Percentiles rank a stretch among this genome's conserved stretches.
Conservation (phyloP, 345 rosid genomes). For the Rhodamnia argentea region DNA sequence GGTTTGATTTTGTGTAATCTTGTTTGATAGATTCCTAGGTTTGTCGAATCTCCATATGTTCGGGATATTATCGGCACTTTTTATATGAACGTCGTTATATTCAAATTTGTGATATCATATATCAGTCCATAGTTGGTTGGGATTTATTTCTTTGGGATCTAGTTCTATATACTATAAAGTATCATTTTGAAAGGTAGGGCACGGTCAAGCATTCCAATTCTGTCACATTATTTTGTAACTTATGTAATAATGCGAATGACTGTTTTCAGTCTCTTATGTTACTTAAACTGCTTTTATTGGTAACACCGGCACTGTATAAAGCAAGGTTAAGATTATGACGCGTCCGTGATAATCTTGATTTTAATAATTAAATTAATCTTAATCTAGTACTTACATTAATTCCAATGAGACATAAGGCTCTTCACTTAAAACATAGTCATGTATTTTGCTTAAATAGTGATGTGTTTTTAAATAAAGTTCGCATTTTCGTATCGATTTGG, state of each 20-base stretch:
- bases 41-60: not conserved
- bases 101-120: too few species aligned
- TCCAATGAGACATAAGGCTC: not conserved
- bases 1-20: not conserved
- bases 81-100: too few species aligned
- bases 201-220: not conserved
- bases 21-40: not conserved
- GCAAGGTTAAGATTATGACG: not conserved
- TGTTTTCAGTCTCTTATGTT: not conserved
- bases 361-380: not conserved
- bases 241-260: not conserved
- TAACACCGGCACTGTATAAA: not conserved
- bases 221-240: not conserved
- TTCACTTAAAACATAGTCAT: rapidly evolving
- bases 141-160: not conserved
- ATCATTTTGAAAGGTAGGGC: not conserved
- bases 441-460: not conserved
- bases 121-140: not conserved
- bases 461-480: too few species aligned
- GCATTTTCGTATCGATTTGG: too few species aligned
- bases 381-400: too few species aligned
- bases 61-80: too few species aligned
- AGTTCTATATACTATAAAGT: not conserved
- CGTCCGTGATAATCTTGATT: not conserved
- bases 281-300: not conserved